Evolutionary conservation across 352 stramenopile species (phyloP).

Genomic region (Globisporangium viniferum): DNA sequence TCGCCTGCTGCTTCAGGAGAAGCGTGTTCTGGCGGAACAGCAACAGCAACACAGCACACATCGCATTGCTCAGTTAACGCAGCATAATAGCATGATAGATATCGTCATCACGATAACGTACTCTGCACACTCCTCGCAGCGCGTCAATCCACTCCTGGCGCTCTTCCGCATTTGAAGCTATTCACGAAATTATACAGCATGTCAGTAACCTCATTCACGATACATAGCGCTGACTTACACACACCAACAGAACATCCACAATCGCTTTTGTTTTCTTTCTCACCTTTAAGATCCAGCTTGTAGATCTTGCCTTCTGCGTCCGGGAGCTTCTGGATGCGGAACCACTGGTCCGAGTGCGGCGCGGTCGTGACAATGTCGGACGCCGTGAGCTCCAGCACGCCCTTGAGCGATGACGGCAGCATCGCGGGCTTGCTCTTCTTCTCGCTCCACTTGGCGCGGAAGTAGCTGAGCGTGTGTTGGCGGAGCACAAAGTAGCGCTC

Average conservation of each 20-base stretch:
- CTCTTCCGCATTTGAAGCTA: slow-evolving; percentile 42
- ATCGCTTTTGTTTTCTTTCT: background rate
- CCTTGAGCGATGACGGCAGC: slow-evolving; percentile 33
- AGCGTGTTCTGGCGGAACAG: slow-evolving; percentile 12
- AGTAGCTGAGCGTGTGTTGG: slow-evolving; percentile 43
- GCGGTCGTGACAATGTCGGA: slow-evolving; percentile 47
- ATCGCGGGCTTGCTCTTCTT: slow-evolving; percentile 20
- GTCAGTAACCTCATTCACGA: background rate
- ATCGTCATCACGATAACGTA: slow-evolving; percentile 15
- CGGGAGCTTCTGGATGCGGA: slow-evolving; percentile 52
- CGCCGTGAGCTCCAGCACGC: slow-evolving; percentile 38
- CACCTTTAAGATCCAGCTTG: slow-evolving; percentile 69
- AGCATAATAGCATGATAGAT: background rate
- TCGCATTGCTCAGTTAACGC: background rate
- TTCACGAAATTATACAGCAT: slow-evolving; percentile 4
- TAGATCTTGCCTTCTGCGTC: slow-evolving; percentile 53
- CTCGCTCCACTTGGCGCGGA: slow-evolving; percentile 24
- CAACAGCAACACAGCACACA: background rate
- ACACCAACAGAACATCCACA: background rate
- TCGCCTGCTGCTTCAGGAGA: slow-evolving; percentile 21
- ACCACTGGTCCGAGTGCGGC: slow-evolving; percentile 55
- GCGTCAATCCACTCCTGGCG: slow-evolving; percentile 65
- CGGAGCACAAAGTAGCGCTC: slow-evolving; percentile 51
- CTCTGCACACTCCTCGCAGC: slow-evolving; percentile 43
- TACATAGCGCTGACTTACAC: background rate